A percentile compares a stretch with the other conserved stretches of the same genome.
Evolutionary conservation across 768 basidiomycete genomes (phyloP).

Genomic region (Sarcodon sp.): DNA sequence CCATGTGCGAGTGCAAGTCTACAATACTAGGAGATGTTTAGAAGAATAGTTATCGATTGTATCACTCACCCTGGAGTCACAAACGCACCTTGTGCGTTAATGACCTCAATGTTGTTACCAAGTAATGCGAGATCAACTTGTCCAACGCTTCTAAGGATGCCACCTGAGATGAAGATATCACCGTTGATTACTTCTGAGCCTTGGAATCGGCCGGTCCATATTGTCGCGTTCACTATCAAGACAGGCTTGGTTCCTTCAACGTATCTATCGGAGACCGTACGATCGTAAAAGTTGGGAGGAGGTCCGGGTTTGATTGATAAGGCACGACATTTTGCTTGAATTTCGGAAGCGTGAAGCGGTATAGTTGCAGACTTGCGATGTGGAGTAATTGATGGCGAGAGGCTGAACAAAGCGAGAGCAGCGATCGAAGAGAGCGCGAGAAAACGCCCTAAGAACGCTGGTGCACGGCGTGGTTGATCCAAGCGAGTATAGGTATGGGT

Average conservation of each 20-base stretch:
- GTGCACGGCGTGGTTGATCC: too few species aligned
- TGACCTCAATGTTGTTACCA: slow-evolving; percentile 14
- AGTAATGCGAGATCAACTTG: slow-evolving; percentile 3
- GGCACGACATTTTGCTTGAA: slow-evolving; percentile 20
- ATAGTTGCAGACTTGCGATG: slow-evolving; percentile 1
- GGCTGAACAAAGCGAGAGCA: background rate
- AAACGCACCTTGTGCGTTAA: slow-evolving; percentile 58
- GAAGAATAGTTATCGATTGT: background rate
- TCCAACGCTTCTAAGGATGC: slow-evolving; percentile 48
- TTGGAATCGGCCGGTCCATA: slow-evolving; percentile 61
- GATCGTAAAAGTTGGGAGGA: slow-evolving; percentile 17
- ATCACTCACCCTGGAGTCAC: slow-evolving; percentile 34
- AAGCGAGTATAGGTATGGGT: too few species aligned
- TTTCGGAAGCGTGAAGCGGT: slow-evolving; percentile 17
- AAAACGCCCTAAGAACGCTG: too few species aligned
- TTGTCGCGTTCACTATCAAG: slow-evolving; percentile 53
- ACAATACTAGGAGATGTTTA: slow-evolving; percentile 22
- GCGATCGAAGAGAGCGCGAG: too few species aligned
- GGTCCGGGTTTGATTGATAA: slow-evolving; percentile 24
- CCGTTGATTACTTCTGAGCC: slow-evolving; percentile 47
- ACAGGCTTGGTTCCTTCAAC: slow-evolving; percentile 38
- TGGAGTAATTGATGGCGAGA: background rate
- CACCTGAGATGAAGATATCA: slow-evolving; percentile 49
- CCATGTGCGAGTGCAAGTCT: slow-evolving; percentile 48
- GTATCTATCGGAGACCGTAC: slow-evolving; percentile 38